phyloP scores from a whole-genome alignment of 2,329 filamentous ascomycete species.

The Penicillium sp. region DNA sequence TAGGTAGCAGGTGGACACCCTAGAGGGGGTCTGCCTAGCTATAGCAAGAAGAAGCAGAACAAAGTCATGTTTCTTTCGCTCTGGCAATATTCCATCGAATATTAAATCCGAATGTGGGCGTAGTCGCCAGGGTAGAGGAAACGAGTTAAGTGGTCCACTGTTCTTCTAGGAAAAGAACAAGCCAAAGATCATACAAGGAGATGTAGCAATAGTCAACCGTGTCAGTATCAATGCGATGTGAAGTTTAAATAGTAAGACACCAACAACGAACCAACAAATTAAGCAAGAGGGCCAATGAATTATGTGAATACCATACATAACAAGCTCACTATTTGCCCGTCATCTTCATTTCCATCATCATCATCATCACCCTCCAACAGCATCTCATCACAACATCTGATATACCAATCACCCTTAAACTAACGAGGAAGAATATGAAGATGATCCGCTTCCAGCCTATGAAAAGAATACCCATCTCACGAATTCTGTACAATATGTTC shows the following conservation, averaged over 20 bases:
- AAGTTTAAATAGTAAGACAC: neutral
- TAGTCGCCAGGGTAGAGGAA: neutral
- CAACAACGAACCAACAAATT: neutral
- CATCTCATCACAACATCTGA: neutral
- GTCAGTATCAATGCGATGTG: no score
- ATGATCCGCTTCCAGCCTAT: neutral
- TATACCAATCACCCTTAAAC: neutral
- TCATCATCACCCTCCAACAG: neutral
- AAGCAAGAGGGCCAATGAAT: neutral
- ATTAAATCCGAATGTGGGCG: neutral
- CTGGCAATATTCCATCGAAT: neutral
- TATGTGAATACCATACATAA: conserved; percentile 4
- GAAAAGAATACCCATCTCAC: neutral
- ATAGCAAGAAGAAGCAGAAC: neutral
- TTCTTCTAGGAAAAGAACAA: neutral
- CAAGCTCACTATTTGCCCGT: neutral
- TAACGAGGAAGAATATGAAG: neutral
- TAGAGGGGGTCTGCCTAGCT: neutral
- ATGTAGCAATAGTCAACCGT: no score
- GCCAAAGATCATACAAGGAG: neutral
- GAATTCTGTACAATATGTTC: conserved; percentile 25
- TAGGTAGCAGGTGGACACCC: neutral
- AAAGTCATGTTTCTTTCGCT: neutral
- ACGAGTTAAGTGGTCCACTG: neutral
- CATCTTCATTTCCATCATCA: neutral